Evolutionary conservation across 495 filamentous ascomycete genomes (phyloP).

Genomic region (Xylaria telfairii): DNA sequence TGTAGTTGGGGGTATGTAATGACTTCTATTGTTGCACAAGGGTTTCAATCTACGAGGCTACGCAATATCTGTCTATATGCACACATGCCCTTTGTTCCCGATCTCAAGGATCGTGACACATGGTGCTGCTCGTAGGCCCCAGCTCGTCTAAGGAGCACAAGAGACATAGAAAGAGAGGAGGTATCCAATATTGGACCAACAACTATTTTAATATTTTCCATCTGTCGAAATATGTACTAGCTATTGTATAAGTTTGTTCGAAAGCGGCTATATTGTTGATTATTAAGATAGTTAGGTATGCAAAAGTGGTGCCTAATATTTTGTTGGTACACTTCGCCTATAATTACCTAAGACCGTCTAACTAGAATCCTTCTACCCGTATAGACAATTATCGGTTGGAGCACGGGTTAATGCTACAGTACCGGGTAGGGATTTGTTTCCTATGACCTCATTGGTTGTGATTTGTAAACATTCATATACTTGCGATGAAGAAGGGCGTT

Average conservation of each 20-base stretch:
- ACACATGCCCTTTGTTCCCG: too few relatives aligned
- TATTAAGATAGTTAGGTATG: not conserved
- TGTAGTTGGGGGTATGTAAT: too few relatives aligned
- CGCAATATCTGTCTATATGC: too few relatives aligned
- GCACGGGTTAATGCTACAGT: not conserved
- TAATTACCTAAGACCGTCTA: not conserved
- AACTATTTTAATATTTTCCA: not conserved
- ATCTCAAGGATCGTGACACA: too few relatives aligned
- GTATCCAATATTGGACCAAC: not conserved
- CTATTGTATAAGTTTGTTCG: not conserved
- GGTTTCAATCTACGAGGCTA: too few relatives aligned
- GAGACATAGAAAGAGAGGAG: not conserved
- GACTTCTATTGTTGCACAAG: too few relatives aligned
- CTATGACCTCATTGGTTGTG: not conserved
- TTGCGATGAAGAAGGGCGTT: not conserved
- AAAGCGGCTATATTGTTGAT: not conserved
- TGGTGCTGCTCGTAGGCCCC: too few relatives aligned
- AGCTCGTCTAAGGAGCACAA: not conserved
- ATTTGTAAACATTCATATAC: slow-evolving; percentile 1
- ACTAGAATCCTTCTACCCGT: not conserved
- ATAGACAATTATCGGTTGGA: not conserved
- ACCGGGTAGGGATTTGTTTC: not conserved
- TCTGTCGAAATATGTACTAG: not conserved
- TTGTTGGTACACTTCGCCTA: not conserved
- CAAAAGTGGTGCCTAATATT: not conserved